Evolutionary conservation across 75 land plant species (phyloP).

Genomic region (Sequoia sempervirens): DNA sequence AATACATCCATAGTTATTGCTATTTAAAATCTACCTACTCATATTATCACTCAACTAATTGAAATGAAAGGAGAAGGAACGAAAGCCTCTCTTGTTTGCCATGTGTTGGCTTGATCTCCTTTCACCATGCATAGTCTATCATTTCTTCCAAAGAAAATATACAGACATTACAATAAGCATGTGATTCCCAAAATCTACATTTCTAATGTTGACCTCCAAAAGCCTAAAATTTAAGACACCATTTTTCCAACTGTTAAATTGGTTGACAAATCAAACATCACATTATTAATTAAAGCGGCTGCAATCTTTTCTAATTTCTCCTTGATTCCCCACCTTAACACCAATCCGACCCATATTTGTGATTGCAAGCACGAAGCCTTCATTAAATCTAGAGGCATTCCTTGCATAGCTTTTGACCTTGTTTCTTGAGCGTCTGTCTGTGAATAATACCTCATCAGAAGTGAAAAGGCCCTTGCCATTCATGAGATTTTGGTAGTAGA

Average conservation of each 20-base stretch:
- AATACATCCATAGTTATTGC: no score
- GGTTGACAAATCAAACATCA: not conserved
- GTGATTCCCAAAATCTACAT: no score
- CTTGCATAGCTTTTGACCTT: constrained; percentile 42
- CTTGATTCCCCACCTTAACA: constrained; percentile 52
- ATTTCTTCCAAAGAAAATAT: no score
- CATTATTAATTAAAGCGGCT: constrained; percentile 29
- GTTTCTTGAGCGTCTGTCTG: constrained; percentile 33
- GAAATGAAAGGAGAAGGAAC: no score
- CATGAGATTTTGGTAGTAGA: constrained; percentile 52
- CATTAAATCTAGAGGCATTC: constrained; percentile 23
- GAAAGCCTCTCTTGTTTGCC: no score
- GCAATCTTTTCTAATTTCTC: constrained; percentile 63
- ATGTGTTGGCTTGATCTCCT: no score
- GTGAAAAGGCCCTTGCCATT: constrained; percentile 51
- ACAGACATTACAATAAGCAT: no score
- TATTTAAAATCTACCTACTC: no score
- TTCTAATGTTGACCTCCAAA: no score
- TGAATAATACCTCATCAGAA: constrained; percentile 56
- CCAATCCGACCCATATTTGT: constrained; percentile 46
- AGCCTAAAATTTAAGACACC: no score
- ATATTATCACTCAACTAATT: no score
- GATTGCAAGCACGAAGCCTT: constrained; percentile 34
- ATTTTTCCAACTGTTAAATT: not conserved
- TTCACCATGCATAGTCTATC: no score